Percentiles rank a stretch among this genome's conserved stretches.
Conservation (phyloP, 768 basidiomycete genomes). For the Cystofilobasidium bisporidii region DNA sequence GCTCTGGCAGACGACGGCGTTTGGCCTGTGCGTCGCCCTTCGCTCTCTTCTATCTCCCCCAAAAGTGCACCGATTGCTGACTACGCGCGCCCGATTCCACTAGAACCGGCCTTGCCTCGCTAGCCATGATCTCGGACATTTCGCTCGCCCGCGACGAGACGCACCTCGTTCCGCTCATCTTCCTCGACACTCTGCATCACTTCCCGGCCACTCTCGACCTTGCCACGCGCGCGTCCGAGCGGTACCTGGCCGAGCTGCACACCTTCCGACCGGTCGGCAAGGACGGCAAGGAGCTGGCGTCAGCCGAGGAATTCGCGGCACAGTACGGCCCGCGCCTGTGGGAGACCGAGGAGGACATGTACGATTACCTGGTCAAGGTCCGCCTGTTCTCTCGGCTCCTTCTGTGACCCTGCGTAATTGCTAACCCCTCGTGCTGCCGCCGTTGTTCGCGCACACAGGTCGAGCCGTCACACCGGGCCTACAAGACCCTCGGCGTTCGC, state of each 20-base stretch:
- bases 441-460: slow-evolving; percentile 51
- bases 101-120: slow-evolving; percentile 75
- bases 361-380: slow-evolving; percentile 89
- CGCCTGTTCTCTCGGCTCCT: slow-evolving; percentile 29
- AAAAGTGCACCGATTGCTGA: too few relatives aligned
- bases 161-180: slow-evolving; percentile 64
- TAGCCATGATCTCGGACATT: slow-evolving; percentile 87
- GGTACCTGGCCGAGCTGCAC: slow-evolving; percentile 62
- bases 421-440: too few relatives aligned
- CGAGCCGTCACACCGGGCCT: slow-evolving; percentile 83
- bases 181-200: slow-evolving; percentile 93
- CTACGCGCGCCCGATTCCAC: neutral
- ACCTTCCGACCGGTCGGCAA: slow-evolving; percentile 71
- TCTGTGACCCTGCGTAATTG: too few relatives aligned
- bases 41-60: too few relatives aligned
- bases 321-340: slow-evolving; percentile 73
- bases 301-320: slow-evolving; percentile 62
- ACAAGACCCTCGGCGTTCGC: slow-evolving; percentile 63
- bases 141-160: slow-evolving; percentile 42
- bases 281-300: slow-evolving; percentile 38
- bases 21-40: slow-evolving; percentile 53
- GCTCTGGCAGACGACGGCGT: slow-evolving; percentile 88
- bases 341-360: slow-evolving; percentile 75
- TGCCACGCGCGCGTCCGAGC: slow-evolving; percentile 65
- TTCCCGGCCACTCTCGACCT: slow-evolving; percentile 87